Evolutionary conservation across 192 early-diverging fungal genomes (phyloP).

Genomic region (Podila epigama): DNA sequence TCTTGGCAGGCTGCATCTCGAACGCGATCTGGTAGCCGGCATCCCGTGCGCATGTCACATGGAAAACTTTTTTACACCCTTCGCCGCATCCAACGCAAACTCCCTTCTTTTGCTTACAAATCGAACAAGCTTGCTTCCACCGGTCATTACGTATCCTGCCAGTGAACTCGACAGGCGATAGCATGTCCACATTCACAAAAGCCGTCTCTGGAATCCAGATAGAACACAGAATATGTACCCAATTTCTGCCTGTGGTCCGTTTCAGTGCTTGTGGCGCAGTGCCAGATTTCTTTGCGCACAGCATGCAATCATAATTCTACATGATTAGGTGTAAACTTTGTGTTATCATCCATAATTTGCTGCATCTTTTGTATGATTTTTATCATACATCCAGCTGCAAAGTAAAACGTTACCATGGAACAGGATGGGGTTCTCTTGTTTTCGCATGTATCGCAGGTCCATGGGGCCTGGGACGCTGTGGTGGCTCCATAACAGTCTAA

Average conservation of each 20-base stretch:
- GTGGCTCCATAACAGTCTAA: conserved; percentile 59
- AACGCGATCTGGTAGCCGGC: conserved; percentile 53
- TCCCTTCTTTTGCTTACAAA: conserved; percentile 46
- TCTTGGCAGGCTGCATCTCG: conserved; percentile 49
- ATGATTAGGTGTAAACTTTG: no score
- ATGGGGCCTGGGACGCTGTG: conserved; percentile 12
- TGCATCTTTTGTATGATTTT: no score
- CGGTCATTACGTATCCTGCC: conserved; percentile 48
- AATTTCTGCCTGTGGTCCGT: conserved; percentile 76
- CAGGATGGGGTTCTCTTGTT: conserved; percentile 67
- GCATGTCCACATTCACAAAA: conserved; percentile 49
- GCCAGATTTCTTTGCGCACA: conserved; percentile 59
- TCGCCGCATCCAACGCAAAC: conserved; percentile 52
- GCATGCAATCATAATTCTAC: conserved; percentile 67
- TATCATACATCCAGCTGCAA: neutral
- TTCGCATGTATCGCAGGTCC: conserved; percentile 64
- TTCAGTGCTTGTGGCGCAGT: conserved; percentile 61
- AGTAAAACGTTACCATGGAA: conserved; percentile 56
- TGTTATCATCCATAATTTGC: no score
- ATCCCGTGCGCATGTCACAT: conserved; percentile 58
- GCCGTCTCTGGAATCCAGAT: conserved; percentile 61
- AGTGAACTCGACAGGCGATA: conserved; percentile 59
- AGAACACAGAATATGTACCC: conserved; percentile 79
- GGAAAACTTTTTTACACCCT: conserved; percentile 53
- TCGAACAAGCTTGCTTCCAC: conserved; percentile 50